Evolutionary conservation across 2,329 filamentous ascomycete genomes (phyloP).

Genomic region (Arthroderma uncinatum): DNA sequence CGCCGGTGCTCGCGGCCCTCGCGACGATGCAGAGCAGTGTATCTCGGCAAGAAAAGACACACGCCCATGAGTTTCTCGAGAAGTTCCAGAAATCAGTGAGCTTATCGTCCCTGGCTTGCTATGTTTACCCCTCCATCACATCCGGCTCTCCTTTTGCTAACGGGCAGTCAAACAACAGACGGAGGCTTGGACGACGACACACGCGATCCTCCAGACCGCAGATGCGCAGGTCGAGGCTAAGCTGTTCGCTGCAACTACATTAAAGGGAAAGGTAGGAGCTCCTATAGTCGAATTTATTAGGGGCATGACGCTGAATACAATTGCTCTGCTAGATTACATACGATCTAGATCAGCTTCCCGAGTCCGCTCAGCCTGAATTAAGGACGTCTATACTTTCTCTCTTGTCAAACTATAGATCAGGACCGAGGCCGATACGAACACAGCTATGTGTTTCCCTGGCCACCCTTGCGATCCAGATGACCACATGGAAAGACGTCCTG

Average conservation of each 20-base stretch:
- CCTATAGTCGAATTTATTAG: background rate
- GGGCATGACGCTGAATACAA: constrained; percentile 1
- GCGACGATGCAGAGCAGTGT: constrained; percentile 79
- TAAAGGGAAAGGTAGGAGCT: constrained; percentile 82
- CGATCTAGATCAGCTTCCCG: constrained; percentile 79
- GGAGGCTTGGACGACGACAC: constrained; percentile 81
- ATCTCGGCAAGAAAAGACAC: constrained; percentile 70
- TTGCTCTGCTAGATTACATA: constrained; percentile 66
- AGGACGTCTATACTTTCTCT: constrained; percentile 75
- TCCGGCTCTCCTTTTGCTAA: background rate
- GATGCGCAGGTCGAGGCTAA: constrained; percentile 72
- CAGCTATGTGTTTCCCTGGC: constrained; percentile 93
- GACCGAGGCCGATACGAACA: constrained; percentile 72
- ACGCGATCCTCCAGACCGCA: constrained; percentile 69
- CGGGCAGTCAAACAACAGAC: constrained; percentile 43
- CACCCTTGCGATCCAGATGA: constrained; percentile 92
- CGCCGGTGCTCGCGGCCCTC: constrained; percentile 77
- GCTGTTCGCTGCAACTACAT: constrained; percentile 88
- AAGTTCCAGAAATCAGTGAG: constrained; percentile 95
- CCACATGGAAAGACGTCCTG: constrained; percentile 86
- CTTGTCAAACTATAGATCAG: constrained; percentile 67
- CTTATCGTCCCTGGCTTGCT: background rate
- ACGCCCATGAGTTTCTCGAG: constrained; percentile 83
- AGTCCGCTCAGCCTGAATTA: constrained; percentile 61
- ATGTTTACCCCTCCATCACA: constrained; percentile 1